phyloP scores from a whole-genome alignment of 768 basidiomycete genomes.

The Saitozyma sp. region DNA sequence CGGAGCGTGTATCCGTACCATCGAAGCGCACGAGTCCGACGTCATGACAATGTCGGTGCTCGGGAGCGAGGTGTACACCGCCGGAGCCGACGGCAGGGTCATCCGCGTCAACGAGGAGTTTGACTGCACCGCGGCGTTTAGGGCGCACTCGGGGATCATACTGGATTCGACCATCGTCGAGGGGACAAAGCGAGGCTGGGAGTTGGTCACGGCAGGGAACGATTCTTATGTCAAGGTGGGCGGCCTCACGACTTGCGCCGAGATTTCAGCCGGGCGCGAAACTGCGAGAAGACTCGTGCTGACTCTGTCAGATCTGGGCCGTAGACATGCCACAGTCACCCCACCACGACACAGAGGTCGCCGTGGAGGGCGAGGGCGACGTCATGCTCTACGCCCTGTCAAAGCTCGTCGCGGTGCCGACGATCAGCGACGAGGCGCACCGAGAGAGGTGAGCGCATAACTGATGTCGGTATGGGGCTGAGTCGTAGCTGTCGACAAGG shows the following conservation, averaged over 20 bases:
- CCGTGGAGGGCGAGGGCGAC: conserved; percentile 57
- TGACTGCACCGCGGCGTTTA: conserved; percentile 79
- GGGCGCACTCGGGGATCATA: conserved; percentile 75
- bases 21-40: conserved; percentile 85
- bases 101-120: conserved; percentile 85
- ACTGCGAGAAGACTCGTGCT: too few species aligned
- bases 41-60: conserved; percentile 77
- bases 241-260: too few species aligned
- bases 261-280: too few species aligned
- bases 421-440: conserved; percentile 69
- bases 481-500: conserved; percentile 72
- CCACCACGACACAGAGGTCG: conserved; percentile 21
- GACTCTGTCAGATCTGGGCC: conserved; percentile 54
- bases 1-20: conserved; percentile 76
- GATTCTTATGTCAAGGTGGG: conserved; percentile 79
- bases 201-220: conserved; percentile 76
- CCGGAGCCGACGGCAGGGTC: conserved; percentile 63
- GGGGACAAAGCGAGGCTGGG: conserved; percentile 48
- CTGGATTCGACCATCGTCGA: conserved; percentile 71
- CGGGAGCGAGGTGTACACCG: conserved; percentile 59
- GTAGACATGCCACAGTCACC: conserved; percentile 39
- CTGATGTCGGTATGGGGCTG: not conserved
- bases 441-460: conserved; percentile 58
- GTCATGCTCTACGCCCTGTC: conserved; percentile 75
- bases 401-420: conserved; percentile 83